Evolutionary conservation across 208 protist species (phyloP).

Genomic region (Crithidia brevicula): DNA sequence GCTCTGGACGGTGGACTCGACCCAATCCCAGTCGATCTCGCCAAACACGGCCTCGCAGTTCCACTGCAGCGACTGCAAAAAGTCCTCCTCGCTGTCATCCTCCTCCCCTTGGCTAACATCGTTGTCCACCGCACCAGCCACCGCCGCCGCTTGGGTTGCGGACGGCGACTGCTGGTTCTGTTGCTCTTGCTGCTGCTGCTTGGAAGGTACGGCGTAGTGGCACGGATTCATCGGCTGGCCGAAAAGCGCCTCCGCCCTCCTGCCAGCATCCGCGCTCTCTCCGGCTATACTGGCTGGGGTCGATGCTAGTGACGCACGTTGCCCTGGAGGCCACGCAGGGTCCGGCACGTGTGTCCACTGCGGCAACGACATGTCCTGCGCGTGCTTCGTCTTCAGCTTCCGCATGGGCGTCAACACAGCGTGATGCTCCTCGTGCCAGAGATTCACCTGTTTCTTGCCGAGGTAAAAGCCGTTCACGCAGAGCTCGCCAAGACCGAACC

Average conservation of each 20-base stretch:
- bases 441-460: slow-evolving; percentile 63
- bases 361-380: slow-evolving; percentile 37
- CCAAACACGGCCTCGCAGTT: slow-evolving; percentile 67
- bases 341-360: slow-evolving; percentile 27
- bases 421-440: slow-evolving; percentile 53
- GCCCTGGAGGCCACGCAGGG: slow-evolving; percentile 19
- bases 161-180: background rate
- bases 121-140: too few species aligned
- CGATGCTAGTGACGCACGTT: background rate
- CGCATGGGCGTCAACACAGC: slow-evolving; percentile 67
- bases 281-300: background rate
- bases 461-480: slow-evolving; percentile 71
- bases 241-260: background rate
- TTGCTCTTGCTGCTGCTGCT: background rate
- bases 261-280: background rate
- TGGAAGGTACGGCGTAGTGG: background rate
- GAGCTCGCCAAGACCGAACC: slow-evolving; percentile 72
- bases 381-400: slow-evolving; percentile 40
- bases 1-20: slow-evolving; percentile 49
- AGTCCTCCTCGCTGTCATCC: slow-evolving; percentile 25
- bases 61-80: slow-evolving; percentile 47
- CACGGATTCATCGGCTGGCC: background rate
- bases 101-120: too few species aligned
- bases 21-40: slow-evolving; percentile 85
- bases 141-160: background rate